These are phyloP conservation scores for Heliocybe sulcata DNA, from an alignment of 1,284 basidiomycete genomes.

Conservation along the genomic window DNA sequence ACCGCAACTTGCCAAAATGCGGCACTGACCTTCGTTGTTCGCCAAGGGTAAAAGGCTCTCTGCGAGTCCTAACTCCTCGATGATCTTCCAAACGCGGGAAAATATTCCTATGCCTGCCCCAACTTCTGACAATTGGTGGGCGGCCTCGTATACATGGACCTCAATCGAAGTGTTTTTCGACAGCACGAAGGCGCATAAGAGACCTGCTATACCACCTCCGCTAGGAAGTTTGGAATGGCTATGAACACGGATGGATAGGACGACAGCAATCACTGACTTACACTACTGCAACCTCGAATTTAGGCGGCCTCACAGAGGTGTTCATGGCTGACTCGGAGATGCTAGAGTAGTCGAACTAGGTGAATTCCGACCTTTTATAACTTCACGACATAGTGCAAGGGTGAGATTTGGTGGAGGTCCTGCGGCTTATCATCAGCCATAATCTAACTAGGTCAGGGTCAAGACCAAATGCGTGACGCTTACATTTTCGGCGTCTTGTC, in stretches of 20 bases:
- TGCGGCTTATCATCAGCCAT: no score
- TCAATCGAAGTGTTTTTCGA: constrained; percentile 8
- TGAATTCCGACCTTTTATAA: no score
- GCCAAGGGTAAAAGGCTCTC: background rate
- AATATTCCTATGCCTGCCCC: constrained; percentile 42
- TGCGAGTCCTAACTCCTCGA: background rate
- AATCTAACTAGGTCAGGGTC: no score
- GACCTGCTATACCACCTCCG: constrained; percentile 14
- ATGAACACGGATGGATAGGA: background rate
- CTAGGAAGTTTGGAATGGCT: no score
- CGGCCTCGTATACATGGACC: constrained; percentile 14
- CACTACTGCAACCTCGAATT: background rate
- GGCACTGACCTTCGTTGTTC: background rate
- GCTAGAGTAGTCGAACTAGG: no score
- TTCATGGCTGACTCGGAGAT: no score
- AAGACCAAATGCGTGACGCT: no score
- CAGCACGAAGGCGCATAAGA: constrained; percentile 11
- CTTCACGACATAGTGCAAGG: no score
- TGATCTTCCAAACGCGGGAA: background rate
- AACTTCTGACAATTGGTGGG: constrained; percentile 34
- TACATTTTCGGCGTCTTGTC: no score
- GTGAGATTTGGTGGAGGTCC: no score
- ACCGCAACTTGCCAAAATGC: background rate
- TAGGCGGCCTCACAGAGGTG: no score
- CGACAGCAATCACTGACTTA: background rate